Percentiles rank a stretch among this genome's conserved stretches.
phyloP scores from a whole-genome alignment of 2,329 filamentous ascomycete species.

The Botrytis medusae region DNA sequence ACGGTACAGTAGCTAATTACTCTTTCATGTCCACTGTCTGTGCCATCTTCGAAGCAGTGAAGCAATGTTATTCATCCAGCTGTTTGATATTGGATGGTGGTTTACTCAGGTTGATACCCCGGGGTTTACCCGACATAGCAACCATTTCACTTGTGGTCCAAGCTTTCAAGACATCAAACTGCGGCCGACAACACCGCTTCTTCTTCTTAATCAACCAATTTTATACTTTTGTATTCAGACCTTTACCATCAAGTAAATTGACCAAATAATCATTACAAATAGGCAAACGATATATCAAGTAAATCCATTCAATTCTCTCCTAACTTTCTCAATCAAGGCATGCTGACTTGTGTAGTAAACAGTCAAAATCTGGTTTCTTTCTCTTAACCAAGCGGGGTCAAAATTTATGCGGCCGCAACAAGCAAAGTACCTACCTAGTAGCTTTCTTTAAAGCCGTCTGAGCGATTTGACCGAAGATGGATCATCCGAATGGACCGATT shows the following conservation, averaged over 20 bases:
- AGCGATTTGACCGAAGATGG: conserved; percentile 13
- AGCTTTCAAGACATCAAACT: conserved; percentile 3
- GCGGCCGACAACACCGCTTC: conserved; percentile 18
- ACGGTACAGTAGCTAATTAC: not conserved
- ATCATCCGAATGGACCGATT: conserved; percentile 2
- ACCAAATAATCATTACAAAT: not conserved
- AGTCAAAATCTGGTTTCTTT: not conserved
- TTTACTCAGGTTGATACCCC: not conserved
- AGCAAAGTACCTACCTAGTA: conserved; percentile 1
- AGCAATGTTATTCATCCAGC: not conserved
- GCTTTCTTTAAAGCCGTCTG: not conserved
- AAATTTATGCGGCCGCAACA: conserved; percentile 16
- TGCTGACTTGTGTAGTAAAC: conserved; percentile 2
- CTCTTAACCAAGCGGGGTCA: not conserved
- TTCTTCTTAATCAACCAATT: conserved; percentile 4
- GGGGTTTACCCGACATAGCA: not conserved
- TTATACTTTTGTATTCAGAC: not conserved
- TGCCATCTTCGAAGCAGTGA: not conserved
- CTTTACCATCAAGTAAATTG: not conserved
- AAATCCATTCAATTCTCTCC: not conserved
- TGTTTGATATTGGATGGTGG: not conserved
- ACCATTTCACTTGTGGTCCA: not conserved
- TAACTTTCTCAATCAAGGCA: not conserved
- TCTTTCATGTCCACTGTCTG: not conserved
- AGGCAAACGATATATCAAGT: not conserved